Base-by-base conservation (phyloP, 805 yeast species). In the Metschnikowia dekortorum region DNA sequence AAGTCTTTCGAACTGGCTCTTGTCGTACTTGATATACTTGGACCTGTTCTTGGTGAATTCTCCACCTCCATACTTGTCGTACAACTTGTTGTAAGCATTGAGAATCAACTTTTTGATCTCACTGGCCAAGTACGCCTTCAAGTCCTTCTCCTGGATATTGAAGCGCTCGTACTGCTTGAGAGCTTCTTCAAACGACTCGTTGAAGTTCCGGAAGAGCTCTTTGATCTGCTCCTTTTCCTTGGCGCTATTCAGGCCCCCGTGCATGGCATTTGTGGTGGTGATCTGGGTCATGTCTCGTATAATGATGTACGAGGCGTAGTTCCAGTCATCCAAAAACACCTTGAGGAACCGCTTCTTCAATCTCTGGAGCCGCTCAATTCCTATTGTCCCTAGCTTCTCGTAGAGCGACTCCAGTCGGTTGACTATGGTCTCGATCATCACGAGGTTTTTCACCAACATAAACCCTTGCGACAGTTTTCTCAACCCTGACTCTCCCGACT, bases 41-140 rank as follows among this genome's bases (percentile, higher is more conserved):
- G 78, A 74, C 39, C 79, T 73, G 60, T 86, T 82, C 65, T 88
- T 88, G 22, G 90, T 76, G 59, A 84, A 84, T 47, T 84, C 89
- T n/a, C 84, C 82, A 30, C 69, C 70, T 4, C 80, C 79, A 59
- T 87, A 84, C 65, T 87, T 87, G 58, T 87, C 89, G 66, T 88
- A 85, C 63, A 92, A 86, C 60, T 94, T 82, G 61, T 85, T 83
- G 68, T 92, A 92, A 48, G 92, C 80, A 11, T 96, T 96, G 51
- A 83, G 76, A 46, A 94, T 84, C 57, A 89, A 81, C 55, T 72
- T 73, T 34, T 83, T 83, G 61, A 86, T 85, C 60, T 92, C 97
- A 48, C 81, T 80, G 13, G 81, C 76, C 57, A 94, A 69, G 49
- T 76, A 79, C 51, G 78, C 75, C 53, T 83, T 82, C 65, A 92